phyloP scores from a whole-genome alignment of 257 asterid species.

The Capsicum rhomboideum region DNA sequence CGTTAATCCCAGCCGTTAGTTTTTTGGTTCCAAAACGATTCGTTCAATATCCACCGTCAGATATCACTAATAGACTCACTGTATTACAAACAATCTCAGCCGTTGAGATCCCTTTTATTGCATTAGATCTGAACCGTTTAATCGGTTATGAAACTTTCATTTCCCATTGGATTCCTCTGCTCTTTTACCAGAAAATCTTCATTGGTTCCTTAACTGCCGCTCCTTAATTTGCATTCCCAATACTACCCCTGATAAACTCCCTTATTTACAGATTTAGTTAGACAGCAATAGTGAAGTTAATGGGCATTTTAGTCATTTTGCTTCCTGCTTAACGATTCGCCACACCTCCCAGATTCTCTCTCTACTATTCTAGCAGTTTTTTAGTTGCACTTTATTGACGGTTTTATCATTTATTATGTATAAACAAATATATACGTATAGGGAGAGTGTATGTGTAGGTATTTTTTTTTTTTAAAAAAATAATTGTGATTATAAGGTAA shows the following conservation, averaged over 20 bases:
- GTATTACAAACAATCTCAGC: constrained; percentile 16
- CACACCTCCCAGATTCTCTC: background rate
- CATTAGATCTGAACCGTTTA: constrained; percentile 45
- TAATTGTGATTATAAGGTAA: too few species aligned
- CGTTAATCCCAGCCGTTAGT: constrained; percentile 23
- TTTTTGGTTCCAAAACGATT: constrained; percentile 6
- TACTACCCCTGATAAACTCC: too few species aligned
- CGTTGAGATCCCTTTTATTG: constrained; percentile 30
- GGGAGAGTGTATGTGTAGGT: background rate
- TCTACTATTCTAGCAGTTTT: background rate
- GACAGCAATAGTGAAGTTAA: background rate
- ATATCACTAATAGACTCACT: constrained; percentile 7
- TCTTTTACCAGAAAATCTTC: background rate
- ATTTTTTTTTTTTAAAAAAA: background rate
- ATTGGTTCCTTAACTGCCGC: constrained; percentile 3
- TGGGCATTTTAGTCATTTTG: constrained; percentile 25
- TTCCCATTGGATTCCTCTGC: constrained; percentile 36
- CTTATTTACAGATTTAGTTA: background rate
- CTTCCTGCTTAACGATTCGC: background rate
- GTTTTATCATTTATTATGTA: constrained; percentile 20
- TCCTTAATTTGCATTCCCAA: background rate
- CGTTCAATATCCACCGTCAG: constrained; percentile 30
- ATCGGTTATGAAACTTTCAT: constrained; percentile 17
- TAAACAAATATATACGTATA: background rate
- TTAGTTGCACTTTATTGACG: constrained; percentile 24